These are phyloP conservation scores for Musa beccarii DNA, from an alignment of 176 grass and related monocot species.

Conservation along the genomic window DNA sequence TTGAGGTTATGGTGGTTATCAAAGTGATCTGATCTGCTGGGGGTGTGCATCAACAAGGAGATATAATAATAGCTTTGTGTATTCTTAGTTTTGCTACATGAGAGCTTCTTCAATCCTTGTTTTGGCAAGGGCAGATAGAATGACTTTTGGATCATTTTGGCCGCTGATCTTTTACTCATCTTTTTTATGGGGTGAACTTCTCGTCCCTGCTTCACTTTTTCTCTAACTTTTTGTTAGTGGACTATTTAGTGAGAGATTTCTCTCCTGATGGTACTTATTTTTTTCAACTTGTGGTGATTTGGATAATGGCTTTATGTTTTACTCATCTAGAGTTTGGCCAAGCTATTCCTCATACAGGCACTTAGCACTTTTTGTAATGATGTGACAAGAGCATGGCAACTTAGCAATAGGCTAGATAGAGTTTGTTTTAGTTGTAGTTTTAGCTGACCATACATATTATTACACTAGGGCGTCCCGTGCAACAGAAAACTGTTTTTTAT, in stretches of 20 bases:
- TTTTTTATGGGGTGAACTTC: not conserved
- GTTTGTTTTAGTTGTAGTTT: not conserved
- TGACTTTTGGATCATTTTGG: no score
- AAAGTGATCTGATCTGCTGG: not conserved
- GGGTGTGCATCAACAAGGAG: not conserved
- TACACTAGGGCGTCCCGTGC: not conserved
- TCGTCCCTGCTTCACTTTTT: not conserved
- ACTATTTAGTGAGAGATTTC: not conserved
- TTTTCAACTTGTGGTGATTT: no score
- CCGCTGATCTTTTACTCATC: no score
- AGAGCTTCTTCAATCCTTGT: not conserved
- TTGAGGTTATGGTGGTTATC: not conserved
- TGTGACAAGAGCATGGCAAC: not conserved
- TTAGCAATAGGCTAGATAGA: not conserved
- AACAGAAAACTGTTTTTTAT: not conserved
- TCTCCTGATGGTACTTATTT: no score
- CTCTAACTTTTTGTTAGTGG: not conserved
- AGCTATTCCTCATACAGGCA: not conserved
- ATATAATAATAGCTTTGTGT: not conserved
- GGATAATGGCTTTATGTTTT: no score
- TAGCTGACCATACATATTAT: not conserved
- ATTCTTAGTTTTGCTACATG: not conserved
- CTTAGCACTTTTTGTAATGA: not conserved
- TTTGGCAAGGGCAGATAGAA: no score
- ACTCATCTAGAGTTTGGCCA: no score